Base-by-base conservation (phyloP, 2,329 filamentous ascomycete species). In the Ophiosphaerella korrae region DNA sequence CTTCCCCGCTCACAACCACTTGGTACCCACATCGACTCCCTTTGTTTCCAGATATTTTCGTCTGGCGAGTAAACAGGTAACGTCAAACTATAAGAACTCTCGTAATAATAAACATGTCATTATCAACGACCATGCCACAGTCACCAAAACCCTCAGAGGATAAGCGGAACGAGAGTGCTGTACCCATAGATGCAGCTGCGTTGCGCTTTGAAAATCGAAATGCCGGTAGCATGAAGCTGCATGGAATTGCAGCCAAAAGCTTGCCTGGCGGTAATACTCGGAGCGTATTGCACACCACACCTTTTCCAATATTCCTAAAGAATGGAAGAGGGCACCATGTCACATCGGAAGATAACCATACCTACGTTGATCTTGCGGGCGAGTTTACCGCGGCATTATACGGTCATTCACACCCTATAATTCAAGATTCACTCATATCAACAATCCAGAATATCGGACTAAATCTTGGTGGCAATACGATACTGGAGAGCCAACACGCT, bases 211-310 rank as follows among this genome's bases (percentile, higher is more conserved):
- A 45, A n/a, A 52, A 53, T 24, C 48, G 55, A 23, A 67, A 70
- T 45, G 23, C 42, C 2, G 54, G 48, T 16, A 71, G 67, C 23
- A 42, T 63, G 26, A 47, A 45, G n/a, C 32, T 72, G 24, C 66
- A 75, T 41, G 32, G 70, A 23, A 53, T 63, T 39, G 67, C 74
- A 1, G 57, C 50, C 4, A 53, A 62, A 26, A 64, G 58, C 37
- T 50, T 76, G 3, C 74, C 74, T 1, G 72, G 74, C 21, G 73
- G 72, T 24, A 76, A 76, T 53, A 77, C 74, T 0, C 60, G 72
- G 5, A 69, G 65, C 29, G 53, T 75, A 9, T 57, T 75, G 6
- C 64, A 71, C 52, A 73, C 71, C 23, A 46, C 62, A 3, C 74
- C 74, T 4, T 77, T 74, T 49, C 74, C 74, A 0, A 45, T 75